These are phyloP conservation scores for Carallia brachiata DNA, from an alignment of 345 rosid genomes.

Conservation along the genomic window DNA sequence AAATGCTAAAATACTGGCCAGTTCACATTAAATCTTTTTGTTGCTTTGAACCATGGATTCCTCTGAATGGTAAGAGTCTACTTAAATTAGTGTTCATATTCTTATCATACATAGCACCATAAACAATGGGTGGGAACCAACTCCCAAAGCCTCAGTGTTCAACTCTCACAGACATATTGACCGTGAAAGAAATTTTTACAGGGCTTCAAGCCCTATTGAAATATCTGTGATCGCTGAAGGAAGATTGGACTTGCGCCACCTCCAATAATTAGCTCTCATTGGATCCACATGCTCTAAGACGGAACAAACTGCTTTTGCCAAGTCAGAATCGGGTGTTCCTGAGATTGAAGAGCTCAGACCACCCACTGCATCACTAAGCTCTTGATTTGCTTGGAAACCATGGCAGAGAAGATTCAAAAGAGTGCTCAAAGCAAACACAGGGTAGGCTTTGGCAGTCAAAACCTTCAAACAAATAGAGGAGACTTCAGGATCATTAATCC, in stretches of 20 bases:
- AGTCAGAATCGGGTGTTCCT: slow-evolving; percentile 32
- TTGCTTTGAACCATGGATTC: no score
- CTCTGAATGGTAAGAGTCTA: no score
- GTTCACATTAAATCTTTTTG: no score
- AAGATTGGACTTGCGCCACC: slow-evolving; percentile 68
- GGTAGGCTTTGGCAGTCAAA: slow-evolving; percentile 45
- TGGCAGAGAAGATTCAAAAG: slow-evolving; percentile 76
- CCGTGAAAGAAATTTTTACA: no score
- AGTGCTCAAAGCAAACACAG: slow-evolving; percentile 59
- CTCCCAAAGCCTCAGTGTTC: neutral
- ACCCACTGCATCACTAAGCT: slow-evolving; percentile 50
- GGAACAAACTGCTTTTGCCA: slow-evolving; percentile 56
- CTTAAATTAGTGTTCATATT: no score
- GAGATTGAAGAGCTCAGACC: slow-evolving; percentile 45
- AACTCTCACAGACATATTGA: neutral
- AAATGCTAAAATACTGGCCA: no score
- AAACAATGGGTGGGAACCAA: neutral
- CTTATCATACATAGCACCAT: no score
- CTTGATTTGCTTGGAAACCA: slow-evolving; percentile 59
- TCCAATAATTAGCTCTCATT: slow-evolving; percentile 74
- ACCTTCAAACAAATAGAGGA: slow-evolving; percentile 63
- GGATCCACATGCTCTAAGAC: slow-evolving; percentile 61
- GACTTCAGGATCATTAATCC: slow-evolving; percentile 55
- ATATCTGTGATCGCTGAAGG: slow-evolving; percentile 5
- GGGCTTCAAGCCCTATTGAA: no score